Conservation (phyloP, 73 alveolate genomes). For the Symbiodinium pilosum region DNA sequence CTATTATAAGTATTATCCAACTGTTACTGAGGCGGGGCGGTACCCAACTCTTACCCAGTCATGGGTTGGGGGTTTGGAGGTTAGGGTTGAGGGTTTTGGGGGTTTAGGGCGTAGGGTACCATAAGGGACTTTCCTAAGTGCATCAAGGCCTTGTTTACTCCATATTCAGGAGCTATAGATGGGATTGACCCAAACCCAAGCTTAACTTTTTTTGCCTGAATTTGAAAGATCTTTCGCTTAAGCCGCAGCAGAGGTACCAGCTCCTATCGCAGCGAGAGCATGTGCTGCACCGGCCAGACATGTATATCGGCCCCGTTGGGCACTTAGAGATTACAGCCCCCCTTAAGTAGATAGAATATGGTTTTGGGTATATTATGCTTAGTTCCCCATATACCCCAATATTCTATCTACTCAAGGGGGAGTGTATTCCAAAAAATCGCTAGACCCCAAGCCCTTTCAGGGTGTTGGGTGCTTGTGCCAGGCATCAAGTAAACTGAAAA, state of each 20-base stretch:
- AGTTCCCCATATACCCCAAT: too few species aligned
- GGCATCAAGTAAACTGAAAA: background rate
- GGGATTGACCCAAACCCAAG: background rate
- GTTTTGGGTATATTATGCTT: too few species aligned
- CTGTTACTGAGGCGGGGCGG: too few species aligned
- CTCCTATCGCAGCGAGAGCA: constrained; percentile 47
- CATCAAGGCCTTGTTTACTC: background rate
- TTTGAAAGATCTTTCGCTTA: background rate
- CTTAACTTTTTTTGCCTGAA: background rate
- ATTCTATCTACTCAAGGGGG: too few species aligned
- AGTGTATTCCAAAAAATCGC: too few species aligned
- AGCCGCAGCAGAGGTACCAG: constrained; percentile 25
- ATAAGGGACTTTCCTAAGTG: background rate
- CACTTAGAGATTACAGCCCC: background rate
- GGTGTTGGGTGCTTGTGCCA: background rate
- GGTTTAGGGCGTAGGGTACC: background rate
- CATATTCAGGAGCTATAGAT: background rate
- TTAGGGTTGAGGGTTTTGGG: background rate
- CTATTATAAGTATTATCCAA: too few species aligned
- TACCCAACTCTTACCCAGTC: background rate
- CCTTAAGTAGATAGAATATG: too few species aligned
- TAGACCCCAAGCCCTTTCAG: background rate
- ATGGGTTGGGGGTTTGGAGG: background rate
- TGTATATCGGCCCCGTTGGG: constrained; percentile 68
- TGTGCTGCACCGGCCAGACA: constrained; percentile 49